These are phyloP conservation scores for Lentinula boryana DNA, from an alignment of 768 basidiomycete genomes.

Conservation along the genomic window DNA sequence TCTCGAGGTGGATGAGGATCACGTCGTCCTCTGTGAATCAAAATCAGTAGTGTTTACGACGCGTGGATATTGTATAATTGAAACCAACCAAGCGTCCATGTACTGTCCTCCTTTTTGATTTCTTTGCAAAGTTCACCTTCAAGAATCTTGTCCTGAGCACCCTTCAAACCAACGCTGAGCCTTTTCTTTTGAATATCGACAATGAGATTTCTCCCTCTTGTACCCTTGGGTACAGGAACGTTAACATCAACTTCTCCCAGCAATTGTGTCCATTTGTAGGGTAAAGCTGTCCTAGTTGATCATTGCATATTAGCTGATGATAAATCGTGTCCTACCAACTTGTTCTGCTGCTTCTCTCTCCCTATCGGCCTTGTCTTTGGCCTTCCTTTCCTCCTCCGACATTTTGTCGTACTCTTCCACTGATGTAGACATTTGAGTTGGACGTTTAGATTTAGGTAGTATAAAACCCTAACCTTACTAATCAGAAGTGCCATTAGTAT, in stretches of 20 bases:
- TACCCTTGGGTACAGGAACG: slow-evolving; percentile 83
- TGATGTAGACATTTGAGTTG: slow-evolving; percentile 2
- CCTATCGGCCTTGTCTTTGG: slow-evolving; percentile 60
- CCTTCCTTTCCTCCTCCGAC: slow-evolving; percentile 68
- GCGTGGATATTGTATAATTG: background rate
- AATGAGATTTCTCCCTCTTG: slow-evolving; percentile 68
- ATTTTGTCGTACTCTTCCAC: slow-evolving; percentile 68
- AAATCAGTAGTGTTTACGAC: background rate
- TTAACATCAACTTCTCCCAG: slow-evolving; percentile 80
- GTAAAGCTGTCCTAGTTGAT: slow-evolving; percentile 53
- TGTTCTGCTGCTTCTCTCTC: slow-evolving; percentile 70
- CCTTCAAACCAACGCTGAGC: slow-evolving; percentile 80
- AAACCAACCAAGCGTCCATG: slow-evolving; percentile 85
- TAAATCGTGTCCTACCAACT: slow-evolving; percentile 6
- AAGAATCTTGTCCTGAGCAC: slow-evolving; percentile 69
- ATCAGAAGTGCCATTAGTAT: no score
- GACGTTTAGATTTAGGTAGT: background rate
- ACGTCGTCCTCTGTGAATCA: slow-evolving; percentile 65
- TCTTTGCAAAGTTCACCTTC: slow-evolving; percentile 90
- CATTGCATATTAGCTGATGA: slow-evolving; percentile 3
- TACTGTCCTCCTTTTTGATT: slow-evolving; percentile 93
- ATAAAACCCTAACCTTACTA: background rate
- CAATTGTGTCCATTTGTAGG: slow-evolving; percentile 90
- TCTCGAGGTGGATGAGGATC: slow-evolving; percentile 77
- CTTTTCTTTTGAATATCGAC: slow-evolving; percentile 78